Evolutionary conservation across 2,329 filamentous ascomycete species (phyloP), one percentile per base, ranked within the genome.

Genomic region (Elsinoe arachidis): DNA sequence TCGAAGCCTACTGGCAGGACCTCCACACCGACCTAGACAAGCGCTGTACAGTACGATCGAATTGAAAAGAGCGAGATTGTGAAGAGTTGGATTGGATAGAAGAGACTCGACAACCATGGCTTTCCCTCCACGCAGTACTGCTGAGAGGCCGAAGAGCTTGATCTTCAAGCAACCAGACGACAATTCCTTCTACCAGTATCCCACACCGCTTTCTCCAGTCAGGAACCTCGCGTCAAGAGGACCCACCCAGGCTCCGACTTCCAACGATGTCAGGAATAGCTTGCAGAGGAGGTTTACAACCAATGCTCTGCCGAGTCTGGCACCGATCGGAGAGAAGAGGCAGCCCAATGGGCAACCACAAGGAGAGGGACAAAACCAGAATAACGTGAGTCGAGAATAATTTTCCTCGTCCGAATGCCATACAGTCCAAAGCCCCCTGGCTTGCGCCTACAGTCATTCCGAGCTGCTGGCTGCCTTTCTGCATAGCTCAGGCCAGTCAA

Each of bases 231-330:
- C 69, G 58, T 63, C 64, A 49, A 67, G 67, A 63, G 61, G 56
- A 70, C 78, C 76, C 62, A 61, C 75, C 51, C 80, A 80, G 63
- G 78, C 80, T 63, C 73, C 77, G 58, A 71, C 77, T 61, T 71
- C 80, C 62, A 80, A 83, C 71, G 89, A 95, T 69, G 81, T 81
- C 63, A 85, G 91, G 72, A 82, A 83, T 62, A 85, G 84, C 65
- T 79, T 97, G 70, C 89, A 91, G 73, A 86, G 92, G 68, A 87
- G 92, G 69, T 97, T 97, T 75, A 97, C 92, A 62, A 93, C 91
- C 58, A 95, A 78, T 66, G 96, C 75, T 85, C 88, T 74, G 80
- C 89, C 73, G 81, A 77, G 60, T 92, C 73, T 91, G 68, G 78
- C 76, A 54, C 75, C 80, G 59, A 78, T 78, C 67, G 81, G 78